Percentiles rank a stretch among this genome's conserved stretches.
Conservation (phyloP, 495 filamentous ascomycete genomes). For the Daldinia childiae region DNA sequence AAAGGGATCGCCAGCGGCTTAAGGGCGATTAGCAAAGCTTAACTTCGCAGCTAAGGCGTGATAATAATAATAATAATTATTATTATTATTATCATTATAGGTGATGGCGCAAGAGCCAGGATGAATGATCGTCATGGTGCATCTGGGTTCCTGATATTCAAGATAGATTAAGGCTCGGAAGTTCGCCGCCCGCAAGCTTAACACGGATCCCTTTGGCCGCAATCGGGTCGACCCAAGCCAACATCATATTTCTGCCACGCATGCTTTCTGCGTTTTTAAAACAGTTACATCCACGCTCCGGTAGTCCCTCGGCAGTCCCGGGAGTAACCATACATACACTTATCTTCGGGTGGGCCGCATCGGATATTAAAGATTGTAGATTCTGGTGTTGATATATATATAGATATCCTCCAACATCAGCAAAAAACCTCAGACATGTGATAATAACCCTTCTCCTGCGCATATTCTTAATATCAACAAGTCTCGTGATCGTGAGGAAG, state of each 20-base stretch:
- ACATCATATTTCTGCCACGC: slow-evolving; percentile 20
- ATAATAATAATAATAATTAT: slow-evolving; percentile 13
- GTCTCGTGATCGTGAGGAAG: not conserved
- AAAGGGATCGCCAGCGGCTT: slow-evolving; percentile 32
- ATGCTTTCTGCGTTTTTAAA: slow-evolving; percentile 8
- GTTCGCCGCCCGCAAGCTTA: slow-evolving; percentile 32
- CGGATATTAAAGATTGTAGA: slow-evolving; percentile 28
- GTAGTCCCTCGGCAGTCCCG: slow-evolving; percentile 26
- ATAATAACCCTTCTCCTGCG: not conserved
- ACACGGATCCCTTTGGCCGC: slow-evolving; percentile 15
- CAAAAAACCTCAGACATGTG: slow-evolving; percentile 14
- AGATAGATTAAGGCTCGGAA: slow-evolving; percentile 39
- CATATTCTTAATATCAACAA: not conserved
- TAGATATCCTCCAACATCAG: not conserved
- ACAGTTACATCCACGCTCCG: slow-evolving; percentile 10
- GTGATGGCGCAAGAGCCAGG: slow-evolving; percentile 37
- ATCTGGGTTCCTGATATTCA: slow-evolving; percentile 37
- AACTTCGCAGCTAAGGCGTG: slow-evolving; percentile 18
- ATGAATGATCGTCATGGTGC: slow-evolving; percentile 32
- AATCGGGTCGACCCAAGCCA: not conserved
- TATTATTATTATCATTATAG: slow-evolving; percentile 33
- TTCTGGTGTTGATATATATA: not conserved
- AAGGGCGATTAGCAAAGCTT: slow-evolving; percentile 24
- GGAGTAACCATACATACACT: slow-evolving; percentile 2
- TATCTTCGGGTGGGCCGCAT: slow-evolving; percentile 21